Conservation (phyloP, 2,329 filamentous ascomycete genomes). For the Diplodia corticola region DNA sequence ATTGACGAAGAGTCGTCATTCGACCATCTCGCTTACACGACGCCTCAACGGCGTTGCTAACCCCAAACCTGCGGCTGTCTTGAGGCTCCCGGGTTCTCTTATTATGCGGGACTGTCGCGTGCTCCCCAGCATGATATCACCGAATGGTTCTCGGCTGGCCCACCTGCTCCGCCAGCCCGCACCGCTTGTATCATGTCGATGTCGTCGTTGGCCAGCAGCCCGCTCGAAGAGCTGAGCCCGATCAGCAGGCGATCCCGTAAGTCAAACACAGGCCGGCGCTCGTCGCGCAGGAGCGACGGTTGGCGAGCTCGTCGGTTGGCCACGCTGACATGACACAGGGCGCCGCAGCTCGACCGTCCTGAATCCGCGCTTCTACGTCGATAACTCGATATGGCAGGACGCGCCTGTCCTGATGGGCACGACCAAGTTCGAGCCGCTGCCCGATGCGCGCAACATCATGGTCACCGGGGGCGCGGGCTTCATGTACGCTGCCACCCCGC, state of each 20-base stretch:
- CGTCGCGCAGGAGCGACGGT: conserved; percentile 10
- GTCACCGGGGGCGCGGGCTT: conserved; percentile 83
- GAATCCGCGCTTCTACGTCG: conserved; percentile 47
- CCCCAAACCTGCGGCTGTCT: conserved; percentile 17
- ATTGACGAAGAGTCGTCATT: conserved; percentile 18
- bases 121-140: conserved; percentile 23
- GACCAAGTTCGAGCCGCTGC: conserved; percentile 68
- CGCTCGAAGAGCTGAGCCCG: conserved; percentile 15
- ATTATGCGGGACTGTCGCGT: conserved; percentile 18
- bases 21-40: conserved; percentile 23
- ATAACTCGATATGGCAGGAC: conserved; percentile 68
- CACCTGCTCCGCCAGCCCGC: conserved; percentile 21
- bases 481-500: conserved; percentile 61
- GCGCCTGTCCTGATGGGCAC: conserved; percentile 69
- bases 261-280: conserved; percentile 31
- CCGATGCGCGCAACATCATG: conserved; percentile 76
- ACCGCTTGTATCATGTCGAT: conserved; percentile 22
- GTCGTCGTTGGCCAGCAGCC: conserved; percentile 17
- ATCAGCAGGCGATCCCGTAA: conserved; percentile 19
- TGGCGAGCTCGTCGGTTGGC: not conserved
- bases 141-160: conserved; percentile 2
- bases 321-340: conserved; percentile 10
- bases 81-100: conserved; percentile 11
- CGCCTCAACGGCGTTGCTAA: conserved; percentile 21
- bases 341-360: conserved; percentile 38